Conservation (phyloP, 2,329 filamentous ascomycete genomes). For the Tolypocladium paradoxum region DNA sequence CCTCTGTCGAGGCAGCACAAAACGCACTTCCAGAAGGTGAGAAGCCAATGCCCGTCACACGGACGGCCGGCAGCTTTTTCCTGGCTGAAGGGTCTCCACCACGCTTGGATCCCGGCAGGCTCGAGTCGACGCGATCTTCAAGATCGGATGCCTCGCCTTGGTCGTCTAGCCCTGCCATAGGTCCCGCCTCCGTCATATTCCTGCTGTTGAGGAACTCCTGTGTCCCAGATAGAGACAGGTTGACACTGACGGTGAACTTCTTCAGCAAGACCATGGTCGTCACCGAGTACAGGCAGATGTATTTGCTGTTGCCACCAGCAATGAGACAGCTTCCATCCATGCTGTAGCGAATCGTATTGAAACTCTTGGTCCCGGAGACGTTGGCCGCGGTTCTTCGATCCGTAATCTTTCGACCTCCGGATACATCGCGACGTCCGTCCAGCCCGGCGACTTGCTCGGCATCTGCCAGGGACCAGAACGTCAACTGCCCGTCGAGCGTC, state of each 20-base stretch:
- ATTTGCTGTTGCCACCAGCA: conserved; percentile 93
- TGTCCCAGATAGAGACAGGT: conserved; percentile 89
- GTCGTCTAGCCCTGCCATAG: conserved; percentile 73
- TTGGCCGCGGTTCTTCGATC: conserved; percentile 90
- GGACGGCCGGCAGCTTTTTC: conserved; percentile 68
- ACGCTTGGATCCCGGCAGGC: conserved; percentile 75
- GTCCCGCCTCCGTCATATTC: conserved; percentile 81
- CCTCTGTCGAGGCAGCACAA: conserved; percentile 91
- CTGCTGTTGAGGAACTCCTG: conserved; percentile 96
- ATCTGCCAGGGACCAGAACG: conserved; percentile 88
- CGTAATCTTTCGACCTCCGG: conserved; percentile 77
- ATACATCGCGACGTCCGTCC: conserved; percentile 85
- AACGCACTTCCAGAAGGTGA: conserved; percentile 83
- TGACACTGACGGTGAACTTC: conserved; percentile 92
- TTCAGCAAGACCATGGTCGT: conserved; percentile 83
- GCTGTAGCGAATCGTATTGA: conserved; percentile 80
- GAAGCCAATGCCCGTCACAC: conserved; percentile 76
- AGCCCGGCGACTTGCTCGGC: conserved; percentile 77
- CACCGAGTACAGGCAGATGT: conserved; percentile 95
- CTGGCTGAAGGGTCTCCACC: conserved; percentile 72
- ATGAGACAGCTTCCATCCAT: conserved; percentile 85
- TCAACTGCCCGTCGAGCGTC: conserved; percentile 85
- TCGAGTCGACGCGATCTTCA: conserved; percentile 70
- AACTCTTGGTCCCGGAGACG: conserved; percentile 79
- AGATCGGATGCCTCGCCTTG: conserved; percentile 81